phyloP scores from a whole-genome alignment of 257 asterid species.

The Nicotiana tabacum region DNA sequence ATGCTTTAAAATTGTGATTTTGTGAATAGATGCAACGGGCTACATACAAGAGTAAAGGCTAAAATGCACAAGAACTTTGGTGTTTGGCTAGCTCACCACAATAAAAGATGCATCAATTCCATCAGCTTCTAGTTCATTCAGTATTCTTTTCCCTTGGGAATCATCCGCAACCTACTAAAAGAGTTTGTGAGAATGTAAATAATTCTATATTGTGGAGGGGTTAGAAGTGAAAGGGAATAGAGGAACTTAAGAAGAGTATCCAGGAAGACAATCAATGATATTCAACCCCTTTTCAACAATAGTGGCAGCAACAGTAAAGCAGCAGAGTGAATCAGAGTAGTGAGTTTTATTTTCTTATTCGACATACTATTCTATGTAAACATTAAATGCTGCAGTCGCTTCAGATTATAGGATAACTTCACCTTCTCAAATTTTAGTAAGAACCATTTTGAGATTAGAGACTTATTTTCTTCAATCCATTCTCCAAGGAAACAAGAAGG shows the following conservation, averaged over 20 bases:
- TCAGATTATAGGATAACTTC: neutral
- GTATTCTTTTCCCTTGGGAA: slow-evolving; percentile 74
- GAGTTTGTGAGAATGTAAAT: neutral
- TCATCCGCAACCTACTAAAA: slow-evolving; percentile 71
- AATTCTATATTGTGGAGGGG: neutral
- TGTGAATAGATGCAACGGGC: neutral
- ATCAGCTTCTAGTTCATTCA: slow-evolving; percentile 71
- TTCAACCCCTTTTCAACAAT: neutral
- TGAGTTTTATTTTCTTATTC: neutral
- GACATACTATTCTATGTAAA: neutral
- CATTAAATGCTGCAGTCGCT: neutral
- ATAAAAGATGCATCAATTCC: slow-evolving; percentile 73
- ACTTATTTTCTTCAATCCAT: no score
- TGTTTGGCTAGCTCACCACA: slow-evolving; percentile 36
- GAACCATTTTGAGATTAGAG: neutral
- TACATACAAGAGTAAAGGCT: neutral
- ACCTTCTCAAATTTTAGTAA: neutral
- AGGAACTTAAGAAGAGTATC: neutral
- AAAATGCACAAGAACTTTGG: neutral
- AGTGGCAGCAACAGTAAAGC: neutral
- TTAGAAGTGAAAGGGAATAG: neutral
- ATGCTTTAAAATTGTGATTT: neutral
- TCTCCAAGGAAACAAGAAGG: no score
- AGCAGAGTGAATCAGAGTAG: neutral
- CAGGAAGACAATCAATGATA: neutral